Evolutionary conservation across 2,329 filamentous ascomycete species (phyloP).

Genomic region (Fusarium penzigii): DNA sequence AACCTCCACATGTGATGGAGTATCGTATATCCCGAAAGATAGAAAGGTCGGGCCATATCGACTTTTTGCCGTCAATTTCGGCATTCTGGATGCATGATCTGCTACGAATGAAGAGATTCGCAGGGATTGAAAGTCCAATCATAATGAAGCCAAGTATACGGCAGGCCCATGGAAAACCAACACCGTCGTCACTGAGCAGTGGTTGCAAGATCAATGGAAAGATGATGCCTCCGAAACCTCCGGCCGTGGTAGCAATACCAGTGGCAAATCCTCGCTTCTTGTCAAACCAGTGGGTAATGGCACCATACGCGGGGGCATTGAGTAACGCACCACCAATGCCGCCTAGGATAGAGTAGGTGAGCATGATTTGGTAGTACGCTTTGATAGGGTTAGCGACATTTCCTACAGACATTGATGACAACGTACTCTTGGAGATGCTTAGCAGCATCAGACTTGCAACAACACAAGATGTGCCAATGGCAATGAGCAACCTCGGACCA

Average conservation of each 20-base stretch:
- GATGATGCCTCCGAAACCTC: slow-evolving; percentile 67
- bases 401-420: not conserved
- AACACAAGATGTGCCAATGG: slow-evolving; percentile 62
- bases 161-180: slow-evolving; percentile 52
- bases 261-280: slow-evolving; percentile 73
- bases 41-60: slow-evolving; percentile 57
- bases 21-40: slow-evolving; percentile 64
- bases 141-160: slow-evolving; percentile 54
- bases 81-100: slow-evolving; percentile 48
- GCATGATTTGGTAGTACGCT: slow-evolving; percentile 76
- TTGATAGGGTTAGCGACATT: not conserved
- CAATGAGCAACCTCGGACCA: slow-evolving; percentile 68
- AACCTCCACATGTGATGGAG: slow-evolving; percentile 58
- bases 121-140: slow-evolving; percentile 46
- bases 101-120: slow-evolving; percentile 46
- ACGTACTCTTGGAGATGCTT: slow-evolving; percentile 58
- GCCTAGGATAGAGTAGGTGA: slow-evolving; percentile 72
- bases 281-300: slow-evolving; percentile 79
- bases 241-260: slow-evolving; percentile 76
- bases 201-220: slow-evolving; percentile 54
- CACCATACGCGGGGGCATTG: slow-evolving; percentile 74
- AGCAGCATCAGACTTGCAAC: slow-evolving; percentile 65
- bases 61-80: slow-evolving; percentile 37
- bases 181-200: slow-evolving; percentile 44
- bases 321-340: slow-evolving; percentile 74